phyloP scores from a whole-genome alignment of 129 eudicot genomes.

The Heracleum sosnowskyi region DNA sequence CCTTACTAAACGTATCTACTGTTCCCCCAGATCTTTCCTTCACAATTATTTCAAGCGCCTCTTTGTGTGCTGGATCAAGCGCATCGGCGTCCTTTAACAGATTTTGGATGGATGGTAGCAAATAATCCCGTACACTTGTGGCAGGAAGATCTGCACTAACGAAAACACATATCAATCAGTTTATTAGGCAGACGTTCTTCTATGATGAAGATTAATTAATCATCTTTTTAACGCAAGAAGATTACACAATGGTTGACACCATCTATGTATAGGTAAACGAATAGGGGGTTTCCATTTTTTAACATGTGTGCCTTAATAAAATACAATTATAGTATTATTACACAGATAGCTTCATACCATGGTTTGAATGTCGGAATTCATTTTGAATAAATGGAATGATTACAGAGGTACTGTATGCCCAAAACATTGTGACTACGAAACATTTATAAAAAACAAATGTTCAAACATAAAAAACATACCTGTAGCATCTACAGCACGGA shows the following conservation, averaged over 20 bases:
- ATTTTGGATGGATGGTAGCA: constrained; percentile 76
- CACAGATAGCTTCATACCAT: background rate
- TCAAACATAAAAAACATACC: constrained; percentile 33
- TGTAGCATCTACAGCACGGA: constrained; percentile 97
- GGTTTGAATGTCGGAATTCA: background rate
- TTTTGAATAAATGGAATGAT: background rate
- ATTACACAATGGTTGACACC: background rate
- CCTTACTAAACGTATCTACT: constrained; percentile 74
- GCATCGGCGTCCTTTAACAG: constrained; percentile 78
- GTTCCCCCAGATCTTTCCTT: constrained; percentile 90
- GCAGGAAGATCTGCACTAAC: constrained; percentile 58
- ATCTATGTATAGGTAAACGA: background rate
- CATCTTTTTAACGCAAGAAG: background rate
- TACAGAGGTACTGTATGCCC: background rate
- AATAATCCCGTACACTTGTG: constrained; percentile 65
- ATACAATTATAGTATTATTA: background rate
- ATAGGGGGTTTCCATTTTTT: background rate
- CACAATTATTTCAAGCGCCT: constrained; percentile 79
- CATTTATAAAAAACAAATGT: background rate
- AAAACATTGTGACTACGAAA: background rate
- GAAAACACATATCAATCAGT: background rate
- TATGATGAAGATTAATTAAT: background rate
- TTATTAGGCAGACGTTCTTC: background rate
- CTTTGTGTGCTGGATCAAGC: constrained; percentile 96
- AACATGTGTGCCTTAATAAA: background rate